Conservation (phyloP, 345 rosid species). For the Corymbia maculata region DNA sequence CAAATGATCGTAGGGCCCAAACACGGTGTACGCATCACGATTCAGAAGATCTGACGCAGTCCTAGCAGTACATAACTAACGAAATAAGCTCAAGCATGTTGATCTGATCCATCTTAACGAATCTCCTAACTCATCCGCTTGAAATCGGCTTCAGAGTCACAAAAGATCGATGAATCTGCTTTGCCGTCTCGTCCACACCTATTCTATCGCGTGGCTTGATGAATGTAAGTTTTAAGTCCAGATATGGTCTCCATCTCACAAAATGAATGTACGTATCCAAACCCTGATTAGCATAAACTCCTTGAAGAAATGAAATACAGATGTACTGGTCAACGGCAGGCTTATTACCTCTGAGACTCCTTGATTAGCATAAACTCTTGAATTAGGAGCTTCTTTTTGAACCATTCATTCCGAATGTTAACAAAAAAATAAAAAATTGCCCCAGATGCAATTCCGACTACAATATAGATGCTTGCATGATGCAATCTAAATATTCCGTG, state of each 20-base stretch:
- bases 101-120: not conserved
- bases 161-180: not conserved
- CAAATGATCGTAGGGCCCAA: slow-evolving; percentile 72
- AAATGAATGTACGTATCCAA: not conserved
- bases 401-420: not conserved
- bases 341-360: not conserved
- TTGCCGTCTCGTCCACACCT: not conserved
- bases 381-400: not conserved
- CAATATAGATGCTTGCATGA: not conserved
- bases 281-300: not conserved
- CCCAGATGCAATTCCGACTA: not conserved
- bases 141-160: not conserved
- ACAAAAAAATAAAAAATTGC: not conserved
- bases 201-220: not conserved
- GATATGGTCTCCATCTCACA: not conserved
- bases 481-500: not conserved
- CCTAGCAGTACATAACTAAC: not conserved
- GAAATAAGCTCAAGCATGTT: not conserved
- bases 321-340: not conserved
- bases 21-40: slow-evolving; percentile 43
- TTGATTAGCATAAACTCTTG: not conserved
- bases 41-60: slow-evolving; percentile 11
- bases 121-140: not conserved
- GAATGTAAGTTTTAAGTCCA: not conserved
- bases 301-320: not conserved